Evolutionary conservation across 1,139 yeast species (phyloP).

Genomic region (Nakaseomyces bracarensis): DNA sequence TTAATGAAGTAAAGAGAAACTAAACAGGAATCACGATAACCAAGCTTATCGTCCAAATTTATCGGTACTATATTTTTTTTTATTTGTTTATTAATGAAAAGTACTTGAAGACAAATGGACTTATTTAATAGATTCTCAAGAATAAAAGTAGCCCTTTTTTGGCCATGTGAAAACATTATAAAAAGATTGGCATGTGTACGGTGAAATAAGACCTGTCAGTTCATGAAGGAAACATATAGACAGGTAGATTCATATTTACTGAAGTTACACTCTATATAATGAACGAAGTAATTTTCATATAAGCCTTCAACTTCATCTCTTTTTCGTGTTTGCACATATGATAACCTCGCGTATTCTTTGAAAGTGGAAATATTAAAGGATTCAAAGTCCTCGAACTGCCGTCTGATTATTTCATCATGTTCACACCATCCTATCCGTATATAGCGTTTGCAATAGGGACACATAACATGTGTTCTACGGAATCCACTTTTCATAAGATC

Average conservation of each 20-base stretch:
- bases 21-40: too few species aligned
- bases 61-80: too few species aligned
- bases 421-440: slow-evolving; percentile 20
- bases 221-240: neutral
- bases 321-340: slow-evolving; percentile 13
- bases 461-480: slow-evolving; percentile 16
- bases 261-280: slow-evolving; percentile 15
- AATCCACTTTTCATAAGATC: slow-evolving; percentile 13
- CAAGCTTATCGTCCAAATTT: too few species aligned
- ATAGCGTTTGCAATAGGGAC: slow-evolving; percentile 15
- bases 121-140: too few species aligned
- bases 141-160: too few species aligned
- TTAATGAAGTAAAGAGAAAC: too few species aligned
- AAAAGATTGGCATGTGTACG: too few species aligned
- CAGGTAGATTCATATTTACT: neutral
- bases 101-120: too few species aligned
- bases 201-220: too few species aligned
- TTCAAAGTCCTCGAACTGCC: slow-evolving; percentile 11
- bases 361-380: slow-evolving; percentile 9
- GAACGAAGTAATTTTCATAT: slow-evolving; percentile 18
- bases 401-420: slow-evolving; percentile 14
- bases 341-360: slow-evolving; percentile 10
- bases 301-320: slow-evolving; percentile 15
- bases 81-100: too few species aligned
- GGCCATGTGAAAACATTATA: too few species aligned